Conservation (phyloP, 2,329 filamentous ascomycete genomes). For the Ceratocystis lukuohia region DNA sequence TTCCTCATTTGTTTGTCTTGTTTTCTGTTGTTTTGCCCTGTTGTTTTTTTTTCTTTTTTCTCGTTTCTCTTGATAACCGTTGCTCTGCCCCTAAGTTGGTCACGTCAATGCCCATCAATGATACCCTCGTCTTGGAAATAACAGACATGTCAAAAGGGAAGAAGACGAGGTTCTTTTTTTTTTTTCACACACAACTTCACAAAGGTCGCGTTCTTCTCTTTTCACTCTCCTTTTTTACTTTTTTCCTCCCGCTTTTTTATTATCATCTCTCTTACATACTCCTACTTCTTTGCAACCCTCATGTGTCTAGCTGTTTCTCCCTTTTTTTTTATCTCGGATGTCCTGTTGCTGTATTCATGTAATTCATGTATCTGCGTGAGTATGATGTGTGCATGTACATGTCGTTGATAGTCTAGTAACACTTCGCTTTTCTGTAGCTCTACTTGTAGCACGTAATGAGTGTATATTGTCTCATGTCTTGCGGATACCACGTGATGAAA, state of each 20-base stretch:
- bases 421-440: too few species aligned
- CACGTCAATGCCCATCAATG: constrained; percentile 10
- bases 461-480: too few species aligned
- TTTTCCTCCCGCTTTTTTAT: neutral
- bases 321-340: neutral
- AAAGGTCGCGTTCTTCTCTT: constrained; percentile 10
- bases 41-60: constrained; percentile 9
- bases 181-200: neutral
- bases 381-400: neutral
- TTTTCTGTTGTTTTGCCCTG: too few species aligned
- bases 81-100: constrained; percentile 9
- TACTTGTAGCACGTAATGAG: too few species aligned
- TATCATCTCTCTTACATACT: constrained; percentile 7
- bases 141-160: constrained; percentile 12
- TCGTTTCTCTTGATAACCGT: constrained; percentile 8
- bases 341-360: neutral
- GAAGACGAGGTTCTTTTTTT: neutral
- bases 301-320: constrained; percentile 3
- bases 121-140: constrained; percentile 14
- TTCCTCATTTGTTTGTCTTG: neutral
- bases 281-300: neutral
- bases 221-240: neutral
- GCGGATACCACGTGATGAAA: too few species aligned
- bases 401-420: neutral
- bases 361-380: neutral